Evolutionary conservation across 2,329 filamentous ascomycete genomes (phyloP), one percentile per base, ranked within the genome.

Genomic region (Fusarium musae): DNA sequence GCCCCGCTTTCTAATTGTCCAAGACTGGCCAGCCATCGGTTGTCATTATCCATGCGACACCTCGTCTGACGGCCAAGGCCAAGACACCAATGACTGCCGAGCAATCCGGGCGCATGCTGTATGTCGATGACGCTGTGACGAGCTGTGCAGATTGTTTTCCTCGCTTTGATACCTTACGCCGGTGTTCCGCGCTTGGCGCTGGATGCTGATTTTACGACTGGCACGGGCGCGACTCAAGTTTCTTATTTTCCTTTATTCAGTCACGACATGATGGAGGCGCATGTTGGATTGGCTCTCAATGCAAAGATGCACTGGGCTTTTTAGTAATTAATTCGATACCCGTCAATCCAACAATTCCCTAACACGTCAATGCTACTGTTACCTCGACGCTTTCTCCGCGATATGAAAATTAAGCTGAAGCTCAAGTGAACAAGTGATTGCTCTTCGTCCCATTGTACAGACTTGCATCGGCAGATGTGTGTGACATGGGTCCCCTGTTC

Each of bases 251-350:
- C 54, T 75, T 74, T 76, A 62, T 70, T 70, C 54, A 53, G 30
- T 64, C 64, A 59, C 66, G 62, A 71, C 49, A 63, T 54, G 52
- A 70, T 68, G 75, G 70, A 72, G 75, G 70, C 50, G 74, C 56
- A 69, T 71, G 64, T 66, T 76, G 75, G 74, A 67, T 76, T 74
- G 74, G 67, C 74, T 72, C 63, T 69, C 63, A 77, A 72, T 64
- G 75, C 75, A 70, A 76, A 66, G 66, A 67, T 59, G 69, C 72
- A 74, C 42, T 76, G 75, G 70, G 71, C 74, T 75, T 77, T 72
- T 77, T 76, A 77, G 69, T 77, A 69, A 75, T 77, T 76, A 75
- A 74, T 75, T 76, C 75, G 75, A 77, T 77, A 77, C 75, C 75
- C 75, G 65, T 77, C 75, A 77, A 77, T 77, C 75, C 75, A 77